Evolutionary conservation across 768 basidiomycete species (phyloP), one percentile per base, ranked within the genome.

Genomic region (Tulasnella calospora): DNA sequence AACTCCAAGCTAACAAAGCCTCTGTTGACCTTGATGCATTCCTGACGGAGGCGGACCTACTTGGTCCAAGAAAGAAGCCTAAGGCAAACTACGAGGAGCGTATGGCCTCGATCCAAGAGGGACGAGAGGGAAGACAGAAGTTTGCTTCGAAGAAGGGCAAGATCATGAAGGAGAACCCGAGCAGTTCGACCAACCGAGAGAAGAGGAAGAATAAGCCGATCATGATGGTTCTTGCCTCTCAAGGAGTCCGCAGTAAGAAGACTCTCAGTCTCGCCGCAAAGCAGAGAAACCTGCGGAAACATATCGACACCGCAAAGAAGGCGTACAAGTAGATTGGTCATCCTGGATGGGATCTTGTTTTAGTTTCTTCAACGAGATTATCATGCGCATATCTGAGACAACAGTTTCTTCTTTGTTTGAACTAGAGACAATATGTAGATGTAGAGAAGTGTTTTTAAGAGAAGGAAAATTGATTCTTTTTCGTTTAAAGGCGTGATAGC

Each of bases 81-180:
- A 99, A 98, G 85, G 90, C 94, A 1, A 92, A 94, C 83, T 99
- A 99, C 83, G 94, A 94, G 76, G 96, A 96, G 82, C 92, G 97
- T 27, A 89, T 99, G 85, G 96, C 93, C 6, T 92, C 92, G 10
- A 93, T 98, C 80, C 90, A 92, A 82, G 94, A 95, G 83, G 97
- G 97, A 0, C 89, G 96, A 51, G 96, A 99, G 84, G 97, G 95
- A 0, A 89, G 97, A 72, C 96, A 97, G 83, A 97, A 96, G 85
- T 98, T 91, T 83, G 94, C 94, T 30, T 93, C 93, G 51, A 85
- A 89, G 81, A 97, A 92, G 86, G 95, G 95, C n/a, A 96, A 96
- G 87, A 92, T 94, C 85, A 94, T 90, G 79, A 95, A 94, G 83
- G 94, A 87, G 46, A 85, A 86, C 15, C 90, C 91, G 79, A 95